Evolutionary conservation across 116 monocot genomes (phyloP), one percentile per base, ranked within the genome.

Genomic region (Phalaenopsis hybrid): DNA sequence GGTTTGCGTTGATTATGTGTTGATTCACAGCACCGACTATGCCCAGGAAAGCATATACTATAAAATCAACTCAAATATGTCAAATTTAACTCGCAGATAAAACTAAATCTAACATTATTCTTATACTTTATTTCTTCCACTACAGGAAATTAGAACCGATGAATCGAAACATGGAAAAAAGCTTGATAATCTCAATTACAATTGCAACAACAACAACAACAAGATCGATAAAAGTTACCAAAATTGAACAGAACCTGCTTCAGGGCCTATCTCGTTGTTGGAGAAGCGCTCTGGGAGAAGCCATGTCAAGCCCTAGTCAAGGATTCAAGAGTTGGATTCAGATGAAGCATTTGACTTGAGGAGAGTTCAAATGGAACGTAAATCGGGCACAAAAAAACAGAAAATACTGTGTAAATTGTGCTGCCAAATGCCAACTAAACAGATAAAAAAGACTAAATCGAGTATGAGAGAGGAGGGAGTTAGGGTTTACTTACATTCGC

Each of bases 281-380:
- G 96, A 94, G 85, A 96, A 96, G 63, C 96, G 92, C 88, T 96
- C 96, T 10, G 92, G 96, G 6, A 96, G 94, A 48, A 96, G 79
- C 96, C 96, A 96, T 20, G 94, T 94, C 61, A 94, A 50, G 49
- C 90, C 94, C 96, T 96, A 82, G n/a, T 25, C 34, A 77, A 77
- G 17, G 9, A 75, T 77, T 15, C 31, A 25, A 52, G 4, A 57
- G 23, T 25, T 41, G 2, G 9, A 31, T 46, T 49, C 57, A 21
- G 33, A 77, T 34, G 2, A 67, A 79, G 34, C 9, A 59, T 20
- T 45, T 72, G 11, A 13, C 72, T 31, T 34, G 72, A 20, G 6
- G 13, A 41, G 16, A 72, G 13, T 34, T 72, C 34, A 16, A 72
- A 15, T 41, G 15, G 31, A 34, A 16, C 72, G 33, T 37, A 44